Evolutionary conservation across 179 eudicot genomes (phyloP), one percentile per base, ranked within the genome.

Genomic region (Silene noctiflora): DNA sequence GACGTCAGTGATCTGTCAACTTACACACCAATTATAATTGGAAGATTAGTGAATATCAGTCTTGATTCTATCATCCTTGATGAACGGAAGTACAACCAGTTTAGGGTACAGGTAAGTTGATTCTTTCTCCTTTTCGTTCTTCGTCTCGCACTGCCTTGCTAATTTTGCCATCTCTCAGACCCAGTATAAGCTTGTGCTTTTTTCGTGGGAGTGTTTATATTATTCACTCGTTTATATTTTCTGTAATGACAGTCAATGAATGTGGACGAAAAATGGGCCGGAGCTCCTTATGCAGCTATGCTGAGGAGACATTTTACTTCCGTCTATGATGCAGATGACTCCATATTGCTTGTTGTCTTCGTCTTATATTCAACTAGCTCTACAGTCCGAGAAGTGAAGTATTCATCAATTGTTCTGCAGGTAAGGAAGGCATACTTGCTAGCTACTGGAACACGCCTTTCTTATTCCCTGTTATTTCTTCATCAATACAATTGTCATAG

Each of bases 251-350:
- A 96, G 99, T 84, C 92, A 1, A 69, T 96, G 60, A 81, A 87
- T 79, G 82, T 96, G 77, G 99, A 93, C 80, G 87, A 88, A 74
- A 96, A 90, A 81, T 89, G 99, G 99, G 80, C 51, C 46, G 98
- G 97, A 80, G 97, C 99, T 81, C 98, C 99, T 70, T 96, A 89
- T 83, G 94, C 96, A 44, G 88, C 99, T 65, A 83, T 93, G 96
- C 87, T 93, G 73, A 89, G 96, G 66, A 86, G 91, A 81, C 95
- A 89, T 78, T 89, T 88, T 71, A 79, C 84, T 22, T 87, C 87
- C 68, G 73, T 74, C 61, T 55, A 67, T 78, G 84, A 78, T 78
- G 22, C 85, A 63, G 88, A 83, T 68, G 89, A 79, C 55, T 62
- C 78, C 83, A 75, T 87, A 63, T 87, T 96, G 51, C 86, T 74